A percentile compares a stretch with the other conserved stretches of the same genome.
Conservation (phyloP, 2,329 filamentous ascomycete species). For the Amphichorda felina region DNA sequence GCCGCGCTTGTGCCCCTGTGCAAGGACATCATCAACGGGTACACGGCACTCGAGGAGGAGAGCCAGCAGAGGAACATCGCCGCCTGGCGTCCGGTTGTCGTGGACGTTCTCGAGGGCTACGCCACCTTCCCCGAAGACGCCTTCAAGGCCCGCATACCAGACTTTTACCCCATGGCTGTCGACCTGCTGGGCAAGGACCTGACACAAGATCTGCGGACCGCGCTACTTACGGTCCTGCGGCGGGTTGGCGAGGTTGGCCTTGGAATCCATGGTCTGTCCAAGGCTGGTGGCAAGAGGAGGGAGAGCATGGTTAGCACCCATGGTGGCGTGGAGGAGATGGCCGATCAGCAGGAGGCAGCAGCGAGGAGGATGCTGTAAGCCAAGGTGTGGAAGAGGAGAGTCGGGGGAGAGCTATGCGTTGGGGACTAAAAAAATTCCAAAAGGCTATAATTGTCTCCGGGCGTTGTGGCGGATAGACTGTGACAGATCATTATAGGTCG, state of each 20-base stretch:
- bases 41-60: conserved; percentile 81
- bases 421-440: too few species aligned
- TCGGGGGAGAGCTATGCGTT: too few species aligned
- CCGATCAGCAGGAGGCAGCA: conserved; percentile 17
- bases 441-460: background rate
- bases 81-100: conserved; percentile 93
- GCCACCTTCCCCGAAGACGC: conserved; percentile 68
- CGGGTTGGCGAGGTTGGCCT: conserved; percentile 71
- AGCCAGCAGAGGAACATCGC: conserved; percentile 94
- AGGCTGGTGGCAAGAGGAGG: conserved; percentile 19
- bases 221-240: conserved; percentile 65
- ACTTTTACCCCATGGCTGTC: conserved; percentile 78
- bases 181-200: conserved; percentile 77
- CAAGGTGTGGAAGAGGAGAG: too few species aligned
- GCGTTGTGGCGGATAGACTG: background rate
- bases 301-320: conserved; percentile 26
- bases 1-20: conserved; percentile 87
- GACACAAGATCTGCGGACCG: conserved; percentile 63
- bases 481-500: too few species aligned
- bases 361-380: conserved; percentile 20
- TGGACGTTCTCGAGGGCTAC: conserved; percentile 92
- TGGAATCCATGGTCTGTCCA: conserved; percentile 39
- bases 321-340: conserved; percentile 11
- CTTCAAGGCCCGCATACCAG: conserved; percentile 67
- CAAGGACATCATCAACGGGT: conserved; percentile 83